Percentiles rank a stretch among this genome's conserved stretches.
phyloP scores from a whole-genome alignment of 108 stramenopile species.

The Skeletonema costatum region DNA sequence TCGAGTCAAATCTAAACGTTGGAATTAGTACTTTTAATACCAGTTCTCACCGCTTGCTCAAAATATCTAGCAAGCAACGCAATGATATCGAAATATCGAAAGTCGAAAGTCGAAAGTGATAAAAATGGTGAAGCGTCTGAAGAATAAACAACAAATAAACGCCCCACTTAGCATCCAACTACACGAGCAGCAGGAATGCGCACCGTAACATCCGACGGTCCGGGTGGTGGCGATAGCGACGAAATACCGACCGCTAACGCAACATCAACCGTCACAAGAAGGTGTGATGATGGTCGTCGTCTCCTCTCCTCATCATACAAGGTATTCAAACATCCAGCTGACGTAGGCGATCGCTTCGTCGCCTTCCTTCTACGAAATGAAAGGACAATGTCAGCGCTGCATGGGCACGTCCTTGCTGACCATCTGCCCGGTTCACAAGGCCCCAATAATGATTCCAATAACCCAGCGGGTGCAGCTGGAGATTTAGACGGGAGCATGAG shows the following conservation, averaged over 20 bases:
- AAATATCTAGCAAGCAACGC: no score
- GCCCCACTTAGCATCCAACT: no score
- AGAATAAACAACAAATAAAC: no score
- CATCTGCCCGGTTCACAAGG: slow-evolving; percentile 3
- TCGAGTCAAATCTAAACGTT: no score
- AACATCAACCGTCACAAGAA: neutral
- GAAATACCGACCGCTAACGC: neutral
- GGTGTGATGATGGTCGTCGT: slow-evolving; percentile 11
- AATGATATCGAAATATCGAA: no score
- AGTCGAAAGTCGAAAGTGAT: no score
- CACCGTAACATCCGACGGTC: no score
- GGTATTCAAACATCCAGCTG: slow-evolving; percentile 21
- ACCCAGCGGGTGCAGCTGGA: neutral
- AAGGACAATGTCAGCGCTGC: slow-evolving; percentile 15
- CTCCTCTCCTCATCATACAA: slow-evolving; percentile 44
- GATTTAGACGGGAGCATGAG: neutral
- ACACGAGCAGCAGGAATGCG: no score
- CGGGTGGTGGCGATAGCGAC: no score
- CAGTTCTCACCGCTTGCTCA: no score
- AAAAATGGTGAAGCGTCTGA: no score
- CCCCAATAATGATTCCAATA: neutral
- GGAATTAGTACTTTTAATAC: no score
- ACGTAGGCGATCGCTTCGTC: slow-evolving; percentile 44
- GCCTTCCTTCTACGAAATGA: slow-evolving; percentile 39
- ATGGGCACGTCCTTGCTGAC: slow-evolving; percentile 22